A percentile compares a stretch with the other conserved stretches of the same genome.
Evolutionary conservation across 1,284 basidiomycete genomes (phyloP).

Genomic region (Porogramme epimiltina): DNA sequence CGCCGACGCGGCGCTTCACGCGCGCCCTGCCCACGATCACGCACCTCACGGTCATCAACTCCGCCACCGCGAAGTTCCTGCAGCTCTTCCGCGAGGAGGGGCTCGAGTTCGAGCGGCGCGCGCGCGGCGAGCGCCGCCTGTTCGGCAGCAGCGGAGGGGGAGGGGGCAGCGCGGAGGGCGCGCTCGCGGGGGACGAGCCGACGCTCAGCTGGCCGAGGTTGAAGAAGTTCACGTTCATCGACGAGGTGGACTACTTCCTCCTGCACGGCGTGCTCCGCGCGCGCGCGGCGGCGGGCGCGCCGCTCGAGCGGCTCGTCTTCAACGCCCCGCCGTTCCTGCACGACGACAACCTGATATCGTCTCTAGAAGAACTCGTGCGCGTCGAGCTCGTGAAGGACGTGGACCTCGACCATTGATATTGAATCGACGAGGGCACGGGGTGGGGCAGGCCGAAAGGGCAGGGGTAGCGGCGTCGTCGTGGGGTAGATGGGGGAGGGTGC

Average conservation of each 20-base stretch:
- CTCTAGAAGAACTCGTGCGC: slow-evolving; percentile 25
- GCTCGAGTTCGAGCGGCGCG: too few relatives aligned
- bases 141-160: neutral
- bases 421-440: too few relatives aligned
- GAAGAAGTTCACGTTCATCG: slow-evolving; percentile 26
- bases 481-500: too few relatives aligned
- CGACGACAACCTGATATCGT: slow-evolving; percentile 18
- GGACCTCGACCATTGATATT: slow-evolving; percentile 19
- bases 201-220: slow-evolving; percentile 24
- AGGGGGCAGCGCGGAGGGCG: neutral
- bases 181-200: slow-evolving; percentile 1
- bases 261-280: slow-evolving; percentile 24
- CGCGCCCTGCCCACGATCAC: slow-evolving; percentile 27
- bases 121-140: neutral
- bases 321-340: slow-evolving; percentile 29
- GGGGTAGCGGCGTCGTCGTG: too few relatives aligned
- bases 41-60: slow-evolving; percentile 29
- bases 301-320: slow-evolving; percentile 26
- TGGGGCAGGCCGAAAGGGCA: too few relatives aligned
- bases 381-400: slow-evolving; percentile 28
- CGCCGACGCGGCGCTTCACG: slow-evolving; percentile 25
- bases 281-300: slow-evolving; percentile 21
- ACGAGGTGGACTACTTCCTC: slow-evolving; percentile 27
- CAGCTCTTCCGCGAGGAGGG: slow-evolving; percentile 27
- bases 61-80: slow-evolving; percentile 27